These are phyloP conservation scores for Saccharomycopsis sp. DNA, from an alignment of 805 yeast genomes.

Conservation along the genomic window DNA sequence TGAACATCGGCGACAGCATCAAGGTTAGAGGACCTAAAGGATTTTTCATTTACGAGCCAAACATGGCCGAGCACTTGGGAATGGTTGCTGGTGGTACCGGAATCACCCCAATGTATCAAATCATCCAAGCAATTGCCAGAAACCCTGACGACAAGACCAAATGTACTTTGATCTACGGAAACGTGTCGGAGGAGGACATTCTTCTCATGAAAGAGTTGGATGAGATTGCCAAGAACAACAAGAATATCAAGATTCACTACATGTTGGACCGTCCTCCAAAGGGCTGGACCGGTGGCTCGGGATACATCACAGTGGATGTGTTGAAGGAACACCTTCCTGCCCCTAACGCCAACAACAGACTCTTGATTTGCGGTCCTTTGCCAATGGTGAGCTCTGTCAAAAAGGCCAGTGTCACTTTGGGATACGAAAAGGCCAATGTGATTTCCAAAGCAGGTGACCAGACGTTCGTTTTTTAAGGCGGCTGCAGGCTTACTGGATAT, in stretches of 20 bases:
- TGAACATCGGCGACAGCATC: slow-evolving; percentile 72
- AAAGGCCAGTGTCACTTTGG: slow-evolving; percentile 60
- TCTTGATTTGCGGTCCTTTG: slow-evolving; percentile 90
- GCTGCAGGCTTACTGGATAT: neutral
- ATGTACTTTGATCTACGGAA: slow-evolving; percentile 72
- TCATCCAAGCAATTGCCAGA: slow-evolving; percentile 69
- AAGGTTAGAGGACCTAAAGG: slow-evolving; percentile 90
- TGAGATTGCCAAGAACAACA: slow-evolving; percentile 46
- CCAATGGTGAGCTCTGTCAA: slow-evolving; percentile 84
- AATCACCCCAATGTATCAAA: slow-evolving; percentile 92
- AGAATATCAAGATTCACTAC: slow-evolving; percentile 62
- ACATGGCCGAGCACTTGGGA: slow-evolving; percentile 63
- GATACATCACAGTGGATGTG: slow-evolving; percentile 74
- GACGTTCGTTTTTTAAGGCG: slow-evolving; percentile 67
- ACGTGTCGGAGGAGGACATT: slow-evolving; percentile 73
- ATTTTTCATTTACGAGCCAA: slow-evolving; percentile 72
- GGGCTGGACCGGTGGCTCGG: slow-evolving; percentile 70
- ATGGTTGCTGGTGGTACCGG: slow-evolving; percentile 99
- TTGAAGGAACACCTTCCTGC: slow-evolving; percentile 58
- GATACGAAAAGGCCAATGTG: slow-evolving; percentile 79
- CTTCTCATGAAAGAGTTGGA: slow-evolving; percentile 76
- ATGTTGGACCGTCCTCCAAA: slow-evolving; percentile 67
- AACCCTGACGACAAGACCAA: slow-evolving; percentile 76
- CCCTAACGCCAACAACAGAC: slow-evolving; percentile 52
- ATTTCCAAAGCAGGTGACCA: slow-evolving; percentile 87